phyloP scores from a whole-genome alignment of 2,329 filamentous ascomycete genomes.

The Calonectria multiphialidica region DNA sequence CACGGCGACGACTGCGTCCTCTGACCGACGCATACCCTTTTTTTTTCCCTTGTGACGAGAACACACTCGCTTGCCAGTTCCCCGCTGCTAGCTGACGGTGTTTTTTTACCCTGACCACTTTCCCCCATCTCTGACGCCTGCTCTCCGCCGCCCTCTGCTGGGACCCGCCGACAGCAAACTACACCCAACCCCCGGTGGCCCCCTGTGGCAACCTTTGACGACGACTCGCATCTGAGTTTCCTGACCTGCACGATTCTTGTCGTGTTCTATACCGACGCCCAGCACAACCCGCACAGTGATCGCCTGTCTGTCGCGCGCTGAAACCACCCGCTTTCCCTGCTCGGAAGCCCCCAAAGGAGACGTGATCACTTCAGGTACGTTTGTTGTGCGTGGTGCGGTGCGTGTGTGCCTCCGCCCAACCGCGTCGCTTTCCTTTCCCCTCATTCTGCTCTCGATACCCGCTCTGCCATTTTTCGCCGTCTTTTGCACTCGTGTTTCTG shows the following conservation, averaged over 20 bases:
- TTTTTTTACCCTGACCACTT: conserved; percentile 29
- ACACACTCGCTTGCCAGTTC: conserved; percentile 31
- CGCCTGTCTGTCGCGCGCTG: conserved; percentile 27
- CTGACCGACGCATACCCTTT: conserved; percentile 32
- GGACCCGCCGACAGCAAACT: conserved; percentile 39
- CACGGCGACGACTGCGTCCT: conserved; percentile 40
- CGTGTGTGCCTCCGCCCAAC: conserved; percentile 29
- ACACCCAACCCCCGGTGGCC: conserved; percentile 44
- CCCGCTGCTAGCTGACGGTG: conserved; percentile 40
- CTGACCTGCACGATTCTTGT: conserved; percentile 22
- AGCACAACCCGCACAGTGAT: conserved; percentile 21
- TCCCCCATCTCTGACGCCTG: conserved; percentile 41
- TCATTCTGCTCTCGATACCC: conserved; percentile 18
- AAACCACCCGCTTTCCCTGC: conserved; percentile 31
- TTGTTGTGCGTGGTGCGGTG: conserved; percentile 28
- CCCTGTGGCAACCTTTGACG: conserved; percentile 49
- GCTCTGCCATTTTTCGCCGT: background rate
- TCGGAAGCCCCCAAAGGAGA: conserved; percentile 42
- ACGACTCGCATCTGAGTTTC: conserved; percentile 40
- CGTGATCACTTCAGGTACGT: conserved; percentile 58
- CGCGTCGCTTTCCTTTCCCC: conserved; percentile 24
- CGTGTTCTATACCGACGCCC: conserved; percentile 35
- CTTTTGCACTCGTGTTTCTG: background rate
- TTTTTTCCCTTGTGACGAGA: conserved; percentile 29
- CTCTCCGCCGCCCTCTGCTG: conserved; percentile 39